Conservation (phyloP, 2,329 filamentous ascomycete species). For the Verticillium albo-atrum region DNA sequence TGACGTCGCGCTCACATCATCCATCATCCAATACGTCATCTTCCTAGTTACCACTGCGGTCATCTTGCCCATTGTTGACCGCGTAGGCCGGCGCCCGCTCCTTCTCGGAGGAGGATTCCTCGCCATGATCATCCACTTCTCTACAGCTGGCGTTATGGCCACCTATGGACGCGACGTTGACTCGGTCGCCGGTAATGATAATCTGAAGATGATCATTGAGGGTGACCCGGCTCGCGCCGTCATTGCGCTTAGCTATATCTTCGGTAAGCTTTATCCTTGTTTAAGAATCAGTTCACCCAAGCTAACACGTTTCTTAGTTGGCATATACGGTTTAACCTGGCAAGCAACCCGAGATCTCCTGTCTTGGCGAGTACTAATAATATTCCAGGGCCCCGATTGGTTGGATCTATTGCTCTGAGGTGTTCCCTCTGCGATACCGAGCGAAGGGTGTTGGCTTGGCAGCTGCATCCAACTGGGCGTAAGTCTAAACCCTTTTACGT, state of each 20-base stretch:
- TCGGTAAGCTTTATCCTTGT: slow-evolving; percentile 27
- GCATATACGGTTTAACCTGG: slow-evolving; percentile 25
- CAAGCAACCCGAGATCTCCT: no score
- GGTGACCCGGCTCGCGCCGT: slow-evolving; percentile 43
- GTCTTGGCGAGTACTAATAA: no score
- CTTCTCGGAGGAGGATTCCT: slow-evolving; percentile 40
- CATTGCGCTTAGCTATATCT: slow-evolving; percentile 46
- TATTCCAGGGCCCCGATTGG: slow-evolving; percentile 25
- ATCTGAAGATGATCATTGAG: slow-evolving; percentile 39
- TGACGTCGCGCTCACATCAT: slow-evolving; percentile 36
- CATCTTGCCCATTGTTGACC: slow-evolving; percentile 45
- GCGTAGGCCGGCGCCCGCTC: slow-evolving; percentile 40
- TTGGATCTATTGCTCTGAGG: slow-evolving; percentile 26
- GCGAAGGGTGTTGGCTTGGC: slow-evolving; percentile 50
- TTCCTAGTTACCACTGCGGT: slow-evolving; percentile 47
- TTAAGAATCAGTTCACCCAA: not conserved
- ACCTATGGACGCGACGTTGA: slow-evolving; percentile 38
- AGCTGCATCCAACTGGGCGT: slow-evolving; percentile 44
- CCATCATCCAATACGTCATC: slow-evolving; percentile 51
- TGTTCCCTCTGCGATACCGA: slow-evolving; percentile 41
- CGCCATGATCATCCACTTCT: slow-evolving; percentile 42
- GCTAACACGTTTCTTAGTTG: not conserved
- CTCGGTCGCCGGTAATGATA: slow-evolving; percentile 35
- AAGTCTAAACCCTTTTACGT: not conserved
- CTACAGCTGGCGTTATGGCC: slow-evolving; percentile 46